Evolutionary conservation across 2,329 filamentous ascomycete genomes (phyloP).

Genomic region (Aspergillus nomiae): DNA sequence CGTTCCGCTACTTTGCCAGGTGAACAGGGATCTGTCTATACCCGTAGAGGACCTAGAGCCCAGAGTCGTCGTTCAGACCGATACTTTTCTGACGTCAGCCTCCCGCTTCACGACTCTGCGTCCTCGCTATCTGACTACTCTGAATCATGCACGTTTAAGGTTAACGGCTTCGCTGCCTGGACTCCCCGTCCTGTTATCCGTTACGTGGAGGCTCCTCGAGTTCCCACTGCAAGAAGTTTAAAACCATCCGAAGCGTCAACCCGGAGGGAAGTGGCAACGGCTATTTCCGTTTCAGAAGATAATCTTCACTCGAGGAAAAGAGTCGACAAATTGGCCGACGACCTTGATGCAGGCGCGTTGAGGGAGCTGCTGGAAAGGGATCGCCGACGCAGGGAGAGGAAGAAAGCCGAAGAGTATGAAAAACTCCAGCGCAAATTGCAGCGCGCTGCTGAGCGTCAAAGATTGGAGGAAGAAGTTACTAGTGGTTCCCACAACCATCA

Average conservation of each 20-base stretch:
- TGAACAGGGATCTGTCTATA: constrained; percentile 64
- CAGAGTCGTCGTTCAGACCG: constrained; percentile 60
- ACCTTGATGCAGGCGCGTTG: constrained; percentile 79
- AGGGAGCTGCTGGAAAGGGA: constrained; percentile 91
- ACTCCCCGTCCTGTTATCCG: constrained; percentile 82
- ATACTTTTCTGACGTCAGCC: constrained; percentile 70
- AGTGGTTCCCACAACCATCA: constrained; percentile 10
- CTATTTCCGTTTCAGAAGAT: constrained; percentile 63
- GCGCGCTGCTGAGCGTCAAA: constrained; percentile 55
- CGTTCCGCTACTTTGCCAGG: constrained; percentile 63
- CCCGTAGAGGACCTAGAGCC: constrained; percentile 42
- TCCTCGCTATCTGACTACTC: constrained; percentile 75
- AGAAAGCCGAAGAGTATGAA: constrained; percentile 69
- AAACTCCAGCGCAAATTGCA: constrained; percentile 53
- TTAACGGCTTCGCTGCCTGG: constrained; percentile 78
- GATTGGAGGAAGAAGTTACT: constrained; percentile 56
- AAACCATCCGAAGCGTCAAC: constrained; percentile 51
- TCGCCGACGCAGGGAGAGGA: constrained; percentile 74
- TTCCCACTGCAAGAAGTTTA: constrained; percentile 49
- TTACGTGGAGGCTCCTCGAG: constrained; percentile 67
- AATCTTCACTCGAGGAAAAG: constrained; percentile 61
- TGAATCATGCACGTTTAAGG: constrained; percentile 74
- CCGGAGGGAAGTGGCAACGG: constrained; percentile 56
- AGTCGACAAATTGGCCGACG: constrained; percentile 74
- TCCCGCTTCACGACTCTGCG: constrained; percentile 72